Evolutionary conservation across 768 basidiomycete species (phyloP).

Genomic region (Lyophyllum atratum): DNA sequence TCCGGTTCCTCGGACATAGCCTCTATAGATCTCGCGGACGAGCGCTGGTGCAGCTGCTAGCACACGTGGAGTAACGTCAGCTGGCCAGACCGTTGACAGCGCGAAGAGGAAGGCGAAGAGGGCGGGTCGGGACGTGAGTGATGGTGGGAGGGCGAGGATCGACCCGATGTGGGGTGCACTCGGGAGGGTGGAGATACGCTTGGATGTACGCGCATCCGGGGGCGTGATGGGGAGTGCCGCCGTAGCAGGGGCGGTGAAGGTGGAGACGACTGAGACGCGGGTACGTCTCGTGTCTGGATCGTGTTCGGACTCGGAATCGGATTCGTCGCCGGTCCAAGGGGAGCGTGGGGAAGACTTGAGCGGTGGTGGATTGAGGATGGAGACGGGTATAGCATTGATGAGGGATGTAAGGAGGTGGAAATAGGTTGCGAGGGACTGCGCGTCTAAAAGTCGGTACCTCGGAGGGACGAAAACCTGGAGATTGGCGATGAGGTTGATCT

Average conservation of each 20-base stretch:
- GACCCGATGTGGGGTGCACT: slow-evolving; percentile 53
- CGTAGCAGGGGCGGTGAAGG: slow-evolving; percentile 25
- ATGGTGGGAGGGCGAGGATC: slow-evolving; percentile 49
- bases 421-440: slow-evolving; percentile 50
- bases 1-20: slow-evolving; percentile 58
- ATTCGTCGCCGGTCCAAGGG: slow-evolving; percentile 28
- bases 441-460: slow-evolving; percentile 53
- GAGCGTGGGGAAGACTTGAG: slow-evolving; percentile 12
- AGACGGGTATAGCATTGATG: slow-evolving; percentile 52
- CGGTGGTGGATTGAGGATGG: slow-evolving; percentile 49
- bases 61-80: slow-evolving; percentile 50
- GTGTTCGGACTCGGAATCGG: slow-evolving; percentile 39
- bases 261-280: slow-evolving; percentile 38
- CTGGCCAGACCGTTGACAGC: slow-evolving; percentile 62
- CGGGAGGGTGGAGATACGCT: slow-evolving; percentile 62
- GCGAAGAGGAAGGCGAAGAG: slow-evolving; percentile 62
- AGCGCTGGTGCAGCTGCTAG: slow-evolving; percentile 62
- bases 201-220: slow-evolving; percentile 60
- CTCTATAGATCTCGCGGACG: slow-evolving; percentile 75
- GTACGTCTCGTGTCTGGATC: slow-evolving; percentile 17
- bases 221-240: slow-evolving; percentile 40
- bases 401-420: slow-evolving; percentile 53
- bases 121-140: slow-evolving; percentile 39
- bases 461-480: slow-evolving; percentile 64
- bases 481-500: slow-evolving; percentile 73